phyloP scores from a whole-genome alignment of 768 basidiomycete species.

The Lactarius sp. region DNA sequence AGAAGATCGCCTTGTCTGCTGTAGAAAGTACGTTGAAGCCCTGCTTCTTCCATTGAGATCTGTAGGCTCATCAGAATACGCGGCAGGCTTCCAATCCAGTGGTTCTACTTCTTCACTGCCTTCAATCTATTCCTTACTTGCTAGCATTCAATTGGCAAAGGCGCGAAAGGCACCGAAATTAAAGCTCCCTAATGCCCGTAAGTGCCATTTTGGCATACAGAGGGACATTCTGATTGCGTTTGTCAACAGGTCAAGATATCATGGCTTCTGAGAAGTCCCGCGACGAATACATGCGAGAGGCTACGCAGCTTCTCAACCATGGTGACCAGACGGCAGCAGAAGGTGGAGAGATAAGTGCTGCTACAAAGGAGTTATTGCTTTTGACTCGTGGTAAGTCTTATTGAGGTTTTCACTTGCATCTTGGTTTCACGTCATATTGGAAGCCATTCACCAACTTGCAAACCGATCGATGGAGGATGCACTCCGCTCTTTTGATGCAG shows the following conservation, averaged over 20 bases:
- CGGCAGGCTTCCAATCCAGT: constrained; percentile 48
- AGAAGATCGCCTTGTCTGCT: constrained; percentile 66
- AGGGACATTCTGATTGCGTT: constrained; percentile 1
- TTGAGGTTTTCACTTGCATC: background rate
- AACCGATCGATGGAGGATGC: constrained; percentile 80
- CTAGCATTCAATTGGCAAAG: constrained; percentile 77
- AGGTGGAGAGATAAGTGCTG: constrained; percentile 53
- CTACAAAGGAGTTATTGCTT: constrained; percentile 46
- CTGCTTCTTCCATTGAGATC: background rate
- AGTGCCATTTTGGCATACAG: constrained; percentile 31
- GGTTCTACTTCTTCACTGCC: constrained; percentile 49
- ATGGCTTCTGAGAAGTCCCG: constrained; percentile 56
- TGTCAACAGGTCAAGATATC: constrained; percentile 54
- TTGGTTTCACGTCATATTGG: constrained; percentile 7
- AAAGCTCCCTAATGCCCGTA: constrained; percentile 67
- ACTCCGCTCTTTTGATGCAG: constrained; percentile 71
- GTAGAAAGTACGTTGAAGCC: constrained; percentile 52
- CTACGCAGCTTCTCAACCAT: constrained; percentile 62
- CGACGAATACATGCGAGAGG: constrained; percentile 64
- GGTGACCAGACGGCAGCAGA: constrained; percentile 50
- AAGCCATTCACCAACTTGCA: constrained; percentile 80
- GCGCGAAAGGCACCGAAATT: constrained; percentile 83
- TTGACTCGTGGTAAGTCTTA: constrained; percentile 55
- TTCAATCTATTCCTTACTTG: constrained; percentile 76
- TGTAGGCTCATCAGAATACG: constrained; percentile 23